phyloP scores from a whole-genome alignment of 805 yeast genomes.

The Ogataea degrootiae region DNA sequence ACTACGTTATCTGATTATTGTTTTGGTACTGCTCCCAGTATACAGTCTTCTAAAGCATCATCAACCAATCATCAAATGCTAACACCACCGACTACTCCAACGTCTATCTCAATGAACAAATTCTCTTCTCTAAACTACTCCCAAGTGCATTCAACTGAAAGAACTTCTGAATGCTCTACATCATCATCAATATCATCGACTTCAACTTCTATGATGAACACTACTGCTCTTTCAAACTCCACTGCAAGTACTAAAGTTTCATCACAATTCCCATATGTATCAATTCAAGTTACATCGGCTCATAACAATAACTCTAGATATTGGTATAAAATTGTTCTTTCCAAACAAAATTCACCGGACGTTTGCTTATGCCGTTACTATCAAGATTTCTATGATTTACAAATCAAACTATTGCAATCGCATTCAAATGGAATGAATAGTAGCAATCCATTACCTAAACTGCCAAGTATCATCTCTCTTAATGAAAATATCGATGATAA shows the following conservation, averaged over 20 bases:
- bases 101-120: not conserved
- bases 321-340: slow-evolving; percentile 41
- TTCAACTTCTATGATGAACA: not conserved
- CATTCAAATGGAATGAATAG: slow-evolving; percentile 5
- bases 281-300: slow-evolving; percentile 37
- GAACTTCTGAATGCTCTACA: not conserved
- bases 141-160: not conserved
- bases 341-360: slow-evolving; percentile 22
- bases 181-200: not conserved
- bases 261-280: slow-evolving; percentile 9
- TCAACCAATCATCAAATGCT: not conserved
- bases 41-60: not conserved
- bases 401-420: slow-evolving; percentile 28
- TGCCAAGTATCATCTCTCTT: slow-evolving; percentile 46
- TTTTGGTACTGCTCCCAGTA: not conserved
- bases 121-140: not conserved
- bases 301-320: slow-evolving; percentile 38
- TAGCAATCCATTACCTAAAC: slow-evolving; percentile 29
- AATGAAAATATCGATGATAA: slow-evolving; percentile 25
- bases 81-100: slow-evolving; percentile 4
- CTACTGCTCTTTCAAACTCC: not conserved
- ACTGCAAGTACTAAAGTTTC: not conserved
- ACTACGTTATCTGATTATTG: not conserved
- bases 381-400: slow-evolving; percentile 47
- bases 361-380: slow-evolving; percentile 43